Percentiles rank a stretch among this genome's conserved stretches.
These are phyloP conservation scores for Phytopythium litorale DNA, from an alignment of 352 stramenopile genomes.

Conservation along the genomic window DNA sequence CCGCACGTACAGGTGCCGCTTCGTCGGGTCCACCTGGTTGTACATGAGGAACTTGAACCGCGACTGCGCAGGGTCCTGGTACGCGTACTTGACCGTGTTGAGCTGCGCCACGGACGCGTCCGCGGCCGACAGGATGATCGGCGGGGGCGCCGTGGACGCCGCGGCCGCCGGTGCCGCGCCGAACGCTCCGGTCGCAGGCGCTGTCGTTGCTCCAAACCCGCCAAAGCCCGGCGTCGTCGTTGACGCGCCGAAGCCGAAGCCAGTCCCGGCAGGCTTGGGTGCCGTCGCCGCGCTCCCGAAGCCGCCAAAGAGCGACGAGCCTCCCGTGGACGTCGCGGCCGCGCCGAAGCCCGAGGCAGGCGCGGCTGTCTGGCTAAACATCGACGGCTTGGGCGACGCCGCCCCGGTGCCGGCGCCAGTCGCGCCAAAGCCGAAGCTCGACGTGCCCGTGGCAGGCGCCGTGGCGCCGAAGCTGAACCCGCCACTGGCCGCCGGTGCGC, in stretches of 20 bases:
- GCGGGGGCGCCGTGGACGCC: slow-evolving; percentile 41
- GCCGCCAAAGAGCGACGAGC: slow-evolving; percentile 12
- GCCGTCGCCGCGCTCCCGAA: slow-evolving; percentile 6
- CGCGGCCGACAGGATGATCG: slow-evolving; percentile 61
- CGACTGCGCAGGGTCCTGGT: slow-evolving; percentile 79
- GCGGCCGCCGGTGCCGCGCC: slow-evolving; percentile 18
- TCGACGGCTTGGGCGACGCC: slow-evolving; percentile 33
- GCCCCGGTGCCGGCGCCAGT: slow-evolving; percentile 3
- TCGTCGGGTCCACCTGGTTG: slow-evolving; percentile 82
- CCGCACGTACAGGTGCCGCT: slow-evolving; percentile 74
- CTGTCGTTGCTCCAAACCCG: slow-evolving; percentile 21
- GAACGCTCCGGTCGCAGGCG: slow-evolving; percentile 3
- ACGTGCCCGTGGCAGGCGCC: slow-evolving; percentile 8
- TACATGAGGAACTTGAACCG: slow-evolving; percentile 90
- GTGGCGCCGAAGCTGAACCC: slow-evolving; percentile 43
- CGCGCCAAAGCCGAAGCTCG: slow-evolving; percentile 16
- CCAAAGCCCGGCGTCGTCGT: slow-evolving; percentile 14
- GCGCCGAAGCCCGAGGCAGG: slow-evolving; percentile 17
- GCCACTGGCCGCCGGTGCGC: slow-evolving; percentile 8
- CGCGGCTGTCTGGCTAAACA: slow-evolving; percentile 41
- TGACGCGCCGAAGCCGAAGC: slow-evolving; percentile 29
- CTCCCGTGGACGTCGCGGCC: slow-evolving; percentile 1
- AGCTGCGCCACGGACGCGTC: slow-evolving; percentile 77
- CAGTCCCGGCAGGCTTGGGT: slow-evolving; percentile 9
- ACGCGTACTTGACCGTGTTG: slow-evolving; percentile 80